Conservation (phyloP, 1,284 basidiomycete species). For the Vanrija pseudolonga region DNA sequence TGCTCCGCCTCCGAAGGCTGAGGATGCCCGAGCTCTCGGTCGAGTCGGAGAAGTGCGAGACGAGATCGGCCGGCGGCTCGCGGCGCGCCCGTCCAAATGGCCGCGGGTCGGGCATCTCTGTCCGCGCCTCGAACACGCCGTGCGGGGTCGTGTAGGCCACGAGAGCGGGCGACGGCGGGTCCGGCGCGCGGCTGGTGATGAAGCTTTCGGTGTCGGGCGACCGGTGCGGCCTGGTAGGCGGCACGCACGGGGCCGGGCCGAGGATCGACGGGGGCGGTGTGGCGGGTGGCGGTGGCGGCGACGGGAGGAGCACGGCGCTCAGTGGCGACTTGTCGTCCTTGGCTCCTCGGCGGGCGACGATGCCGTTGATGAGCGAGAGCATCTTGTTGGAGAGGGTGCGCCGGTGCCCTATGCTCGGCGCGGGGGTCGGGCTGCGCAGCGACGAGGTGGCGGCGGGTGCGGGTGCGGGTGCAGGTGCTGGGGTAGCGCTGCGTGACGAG, state of each 20-base stretch:
- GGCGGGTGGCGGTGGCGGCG: background rate
- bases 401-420: conserved; percentile 9
- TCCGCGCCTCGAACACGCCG: no score
- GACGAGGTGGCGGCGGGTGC: no score
- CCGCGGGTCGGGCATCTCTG: no score
- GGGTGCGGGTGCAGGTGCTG: no score
- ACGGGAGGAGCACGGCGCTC: background rate
- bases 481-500: no score
- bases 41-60: conserved; percentile 15
- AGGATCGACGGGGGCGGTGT: background rate
- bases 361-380: conserved; percentile 20
- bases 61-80: background rate
- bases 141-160: no score
- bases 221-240: conserved; percentile 26
- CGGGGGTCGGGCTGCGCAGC: background rate
- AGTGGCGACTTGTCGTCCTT: background rate
- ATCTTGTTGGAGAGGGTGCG: conserved; percentile 27
- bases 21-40: background rate
- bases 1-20: background rate
- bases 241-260: no score
- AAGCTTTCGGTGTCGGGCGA: conserved; percentile 31
- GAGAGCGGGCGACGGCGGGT: no score
- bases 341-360: conserved; percentile 10
- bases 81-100: no score
- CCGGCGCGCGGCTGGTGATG: background rate